Conservation (phyloP, 495 filamentous ascomycete genomes). For the Cetradonia linearis region DNA sequence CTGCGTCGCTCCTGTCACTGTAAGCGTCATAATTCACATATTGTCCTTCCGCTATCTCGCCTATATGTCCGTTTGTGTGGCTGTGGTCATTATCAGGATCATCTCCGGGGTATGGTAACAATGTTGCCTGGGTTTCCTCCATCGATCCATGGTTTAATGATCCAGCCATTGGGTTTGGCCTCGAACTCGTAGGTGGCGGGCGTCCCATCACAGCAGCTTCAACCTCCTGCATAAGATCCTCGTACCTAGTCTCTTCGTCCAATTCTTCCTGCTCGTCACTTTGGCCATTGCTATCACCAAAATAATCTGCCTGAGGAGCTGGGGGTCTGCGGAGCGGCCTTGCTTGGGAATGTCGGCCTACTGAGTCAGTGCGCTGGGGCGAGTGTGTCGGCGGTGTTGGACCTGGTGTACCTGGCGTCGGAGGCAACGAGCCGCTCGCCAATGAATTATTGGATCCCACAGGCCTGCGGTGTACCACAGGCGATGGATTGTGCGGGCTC, state of each 20-base stretch:
- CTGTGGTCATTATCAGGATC: slow-evolving; percentile 39
- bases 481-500: slow-evolving; percentile 26
- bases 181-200: slow-evolving; percentile 25
- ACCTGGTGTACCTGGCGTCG: slow-evolving; percentile 29
- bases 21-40: slow-evolving; percentile 45
- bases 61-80: slow-evolving; percentile 45
- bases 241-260: slow-evolving; percentile 27
- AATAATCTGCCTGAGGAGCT: slow-evolving; percentile 29
- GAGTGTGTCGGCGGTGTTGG: slow-evolving; percentile 37
- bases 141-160: slow-evolving; percentile 23
- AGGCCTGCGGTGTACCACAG: slow-evolving; percentile 31
- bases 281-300: slow-evolving; percentile 23
- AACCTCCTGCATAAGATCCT: slow-evolving; percentile 41
- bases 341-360: slow-evolving; percentile 47
- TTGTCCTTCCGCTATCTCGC: slow-evolving; percentile 35
- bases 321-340: slow-evolving; percentile 53
- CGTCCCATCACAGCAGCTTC: slow-evolving; percentile 38
- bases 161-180: slow-evolving; percentile 25
- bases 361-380: slow-evolving; percentile 44
- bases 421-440: slow-evolving; percentile 31
- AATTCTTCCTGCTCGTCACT: slow-evolving; percentile 15
- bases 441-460: slow-evolving; percentile 32
- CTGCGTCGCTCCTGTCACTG: slow-evolving; percentile 76
- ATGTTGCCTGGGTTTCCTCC: slow-evolving; percentile 22
- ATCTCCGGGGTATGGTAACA: slow-evolving; percentile 21